phyloP scores from a whole-genome alignment of 164 flowering plant genomes.

The Sextonia rubra region DNA sequence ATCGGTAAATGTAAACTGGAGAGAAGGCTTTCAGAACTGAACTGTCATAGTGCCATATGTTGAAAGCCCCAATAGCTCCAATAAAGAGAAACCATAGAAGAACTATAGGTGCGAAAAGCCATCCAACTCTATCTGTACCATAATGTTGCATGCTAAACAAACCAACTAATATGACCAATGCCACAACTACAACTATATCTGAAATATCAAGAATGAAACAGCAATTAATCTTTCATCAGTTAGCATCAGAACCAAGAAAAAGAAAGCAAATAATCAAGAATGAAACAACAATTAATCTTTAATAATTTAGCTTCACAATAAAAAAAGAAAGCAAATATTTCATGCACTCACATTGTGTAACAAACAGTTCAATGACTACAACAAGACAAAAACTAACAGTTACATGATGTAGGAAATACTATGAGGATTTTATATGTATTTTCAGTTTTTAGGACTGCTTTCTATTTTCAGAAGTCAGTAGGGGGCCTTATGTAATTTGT shows the following conservation, averaged over 20 bases:
- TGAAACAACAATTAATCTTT: background rate
- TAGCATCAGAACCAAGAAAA: background rate
- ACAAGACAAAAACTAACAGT: too few relatives aligned
- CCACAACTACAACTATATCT: constrained; percentile 84
- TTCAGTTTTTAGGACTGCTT: too few relatives aligned
- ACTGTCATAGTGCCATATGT: constrained; percentile 73
- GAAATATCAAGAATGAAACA: constrained; percentile 18
- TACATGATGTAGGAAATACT: too few relatives aligned
- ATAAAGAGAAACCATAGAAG: constrained; percentile 89
- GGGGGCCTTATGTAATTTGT: too few relatives aligned
- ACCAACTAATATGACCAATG: constrained; percentile 73
- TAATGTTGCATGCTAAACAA: constrained; percentile 96
- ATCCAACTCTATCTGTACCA: constrained; percentile 90
- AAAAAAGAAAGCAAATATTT: background rate
- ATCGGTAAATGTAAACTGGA: constrained; percentile 73
- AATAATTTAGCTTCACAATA: background rate
- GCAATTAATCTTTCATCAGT: background rate
- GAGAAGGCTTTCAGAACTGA: constrained; percentile 82
- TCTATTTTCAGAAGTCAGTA: too few relatives aligned
- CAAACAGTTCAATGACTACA: too few relatives aligned
- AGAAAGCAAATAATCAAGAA: background rate
- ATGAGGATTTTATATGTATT: too few relatives aligned
- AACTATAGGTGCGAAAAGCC: constrained; percentile 96
- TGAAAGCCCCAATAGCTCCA: constrained; percentile 86
- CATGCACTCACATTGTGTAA: too few relatives aligned